A percentile compares a stretch with the other conserved stretches of the same genome.
Evolutionary conservation across 352 stramenopile species (phyloP).

Genomic region (Pythium scleroteichum): DNA sequence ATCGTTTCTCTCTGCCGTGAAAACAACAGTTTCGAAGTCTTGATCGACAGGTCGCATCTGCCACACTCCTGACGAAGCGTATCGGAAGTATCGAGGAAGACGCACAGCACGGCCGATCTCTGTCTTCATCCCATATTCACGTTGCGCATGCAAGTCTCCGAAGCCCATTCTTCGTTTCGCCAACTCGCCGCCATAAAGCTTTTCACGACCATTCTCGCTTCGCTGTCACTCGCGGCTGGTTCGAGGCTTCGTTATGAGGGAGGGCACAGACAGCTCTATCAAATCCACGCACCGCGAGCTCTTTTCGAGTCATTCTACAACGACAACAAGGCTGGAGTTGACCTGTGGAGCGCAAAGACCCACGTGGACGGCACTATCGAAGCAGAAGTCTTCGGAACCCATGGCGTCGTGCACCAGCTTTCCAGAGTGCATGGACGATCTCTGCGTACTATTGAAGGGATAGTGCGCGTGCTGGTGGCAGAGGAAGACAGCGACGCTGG

Average conservation of each 20-base stretch:
- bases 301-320: constrained; percentile 18
- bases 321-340: constrained; percentile 7
- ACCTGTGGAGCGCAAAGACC: constrained; percentile 15
- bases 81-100: neutral
- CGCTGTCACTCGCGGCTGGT: neutral
- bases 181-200: neutral
- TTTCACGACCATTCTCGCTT: neutral
- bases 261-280: constrained; percentile 6
- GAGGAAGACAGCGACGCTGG: neutral
- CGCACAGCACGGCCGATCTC: neutral
- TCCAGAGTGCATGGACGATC: neutral
- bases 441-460: neutral
- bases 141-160: neutral
- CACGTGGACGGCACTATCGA: constrained; percentile 18
- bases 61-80: no score
- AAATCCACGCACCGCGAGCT: neutral
- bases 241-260: neutral
- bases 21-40: no score
- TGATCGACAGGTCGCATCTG: no score
- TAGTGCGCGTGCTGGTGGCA: constrained; percentile 1
- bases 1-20: no score
- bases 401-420: constrained; percentile 3
- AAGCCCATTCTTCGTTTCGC: constrained; percentile 1
- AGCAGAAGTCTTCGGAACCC: constrained; percentile 3
- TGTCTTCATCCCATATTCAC: neutral